Evolutionary conservation across 2,329 filamentous ascomycete genomes (phyloP).

Genomic region (Tolypocladium guangdongense): DNA sequence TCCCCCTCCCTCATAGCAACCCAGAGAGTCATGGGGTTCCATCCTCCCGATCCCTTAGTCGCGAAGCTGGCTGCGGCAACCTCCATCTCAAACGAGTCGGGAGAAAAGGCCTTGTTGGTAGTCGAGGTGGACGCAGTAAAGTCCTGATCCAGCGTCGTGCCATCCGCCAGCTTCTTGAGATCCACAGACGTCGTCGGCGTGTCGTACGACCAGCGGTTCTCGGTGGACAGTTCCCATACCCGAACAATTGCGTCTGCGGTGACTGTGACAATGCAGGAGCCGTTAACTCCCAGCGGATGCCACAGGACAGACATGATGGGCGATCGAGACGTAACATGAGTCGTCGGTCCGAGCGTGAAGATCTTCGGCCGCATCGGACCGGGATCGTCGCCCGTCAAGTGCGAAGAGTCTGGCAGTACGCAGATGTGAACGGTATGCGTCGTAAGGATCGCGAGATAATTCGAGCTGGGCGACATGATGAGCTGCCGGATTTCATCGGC

Average conservation of each 20-base stretch:
- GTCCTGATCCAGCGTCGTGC: constrained; percentile 70
- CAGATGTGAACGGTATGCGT: constrained; percentile 81
- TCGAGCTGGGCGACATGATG: constrained; percentile 68
- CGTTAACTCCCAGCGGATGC: constrained; percentile 82
- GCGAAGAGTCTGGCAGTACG: constrained; percentile 69
- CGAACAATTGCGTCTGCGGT: constrained; percentile 82
- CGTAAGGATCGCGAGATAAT: constrained; percentile 77
- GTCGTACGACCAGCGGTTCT: constrained; percentile 80
- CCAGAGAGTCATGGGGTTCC: constrained; percentile 95
- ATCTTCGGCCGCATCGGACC: constrained; percentile 69
- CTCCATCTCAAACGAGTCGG: constrained; percentile 87
- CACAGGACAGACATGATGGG: constrained; percentile 74
- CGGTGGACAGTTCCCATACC: constrained; percentile 79
- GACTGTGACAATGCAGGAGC: constrained; percentile 74
- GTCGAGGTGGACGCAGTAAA: constrained; percentile 65
- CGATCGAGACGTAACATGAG: constrained; percentile 77
- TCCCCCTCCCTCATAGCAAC: constrained; percentile 91
- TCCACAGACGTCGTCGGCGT: constrained; percentile 75
- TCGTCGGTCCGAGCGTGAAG: constrained; percentile 85
- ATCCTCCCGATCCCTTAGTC: constrained; percentile 58
- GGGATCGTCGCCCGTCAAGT: constrained; percentile 58
- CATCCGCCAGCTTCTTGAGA: constrained; percentile 78
- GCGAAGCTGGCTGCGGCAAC: constrained; percentile 80
- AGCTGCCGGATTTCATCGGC: constrained; percentile 79
- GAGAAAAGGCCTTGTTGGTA: constrained; percentile 73